Evolutionary conservation across 495 filamentous ascomycete species (phyloP), one percentile per base, ranked within the genome.

Genomic region (Penicillium soppii): DNA sequence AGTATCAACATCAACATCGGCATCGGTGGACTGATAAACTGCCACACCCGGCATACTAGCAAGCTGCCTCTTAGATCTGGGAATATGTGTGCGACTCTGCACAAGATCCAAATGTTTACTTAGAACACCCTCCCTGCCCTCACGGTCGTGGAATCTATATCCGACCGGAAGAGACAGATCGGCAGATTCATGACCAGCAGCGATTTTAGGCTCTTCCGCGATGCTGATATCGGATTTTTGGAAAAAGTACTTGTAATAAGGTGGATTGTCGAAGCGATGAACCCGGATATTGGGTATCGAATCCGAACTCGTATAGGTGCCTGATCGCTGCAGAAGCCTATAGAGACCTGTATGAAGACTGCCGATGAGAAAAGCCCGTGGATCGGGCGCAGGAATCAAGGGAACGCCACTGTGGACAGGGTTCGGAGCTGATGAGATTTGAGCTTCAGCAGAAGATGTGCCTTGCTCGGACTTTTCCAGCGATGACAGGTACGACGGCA

Each of bases 31-130:
- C 19, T 8, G n/a, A 43, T 71, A 77, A 17, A 77, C 45, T 9
- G 64, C 70, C 19, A 67, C 59, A 7, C 73, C 61, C 7, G 61
- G 62, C 49, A 74, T 60, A 2, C 20, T 58, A 7, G 58, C 39
- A 39, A 77, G 57, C 42, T 66, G 66, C 36, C 48, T 39, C 41
- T 41, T 53, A 0, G 68, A 63, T 0, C 73, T 53, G 5, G 68
- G 71, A 27, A 77, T 73, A 54, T 67, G 47, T 17, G 73, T 75
- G 4, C 73, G 61, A 47, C 60, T 63, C 41, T 62, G 58, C 36
- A 75, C 70, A n/a, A 75, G 59, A 29, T 66, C 58, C n/a, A 70
- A 43, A 38, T 76, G 68, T 21, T 41, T 27, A 1, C 53, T 36
- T 7, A 54, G 50, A 7, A 76, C 54, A 1, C 69, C 65, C 2